Percentiles rank a stretch among this genome's conserved stretches.
Evolutionary conservation across 2,329 filamentous ascomycete genomes (phyloP).

Genomic region (Cercospora brassicicola): DNA sequence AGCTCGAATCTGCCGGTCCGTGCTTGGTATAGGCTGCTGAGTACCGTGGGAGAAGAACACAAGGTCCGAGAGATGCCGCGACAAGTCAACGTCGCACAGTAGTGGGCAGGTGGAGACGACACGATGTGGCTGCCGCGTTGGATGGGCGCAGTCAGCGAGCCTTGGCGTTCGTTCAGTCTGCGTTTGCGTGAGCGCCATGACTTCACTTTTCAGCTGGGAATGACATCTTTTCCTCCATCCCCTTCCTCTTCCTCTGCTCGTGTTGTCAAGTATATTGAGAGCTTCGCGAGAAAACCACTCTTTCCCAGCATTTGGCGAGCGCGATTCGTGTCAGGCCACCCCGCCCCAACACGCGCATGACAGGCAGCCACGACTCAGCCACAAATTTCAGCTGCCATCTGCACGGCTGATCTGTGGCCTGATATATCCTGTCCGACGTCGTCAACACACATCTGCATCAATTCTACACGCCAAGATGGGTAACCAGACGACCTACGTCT

Average conservation of each 20-base stretch:
- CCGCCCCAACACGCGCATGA: neutral
- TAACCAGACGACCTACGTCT: slow-evolving; percentile 21
- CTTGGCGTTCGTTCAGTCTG: slow-evolving; percentile 2
- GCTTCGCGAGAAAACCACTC: neutral
- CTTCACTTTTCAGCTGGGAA: neutral
- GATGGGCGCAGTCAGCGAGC: neutral
- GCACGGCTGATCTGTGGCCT: slow-evolving; percentile 5
- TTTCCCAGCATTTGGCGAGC: neutral
- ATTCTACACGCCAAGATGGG: slow-evolving; percentile 6
- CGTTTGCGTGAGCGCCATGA: neutral
- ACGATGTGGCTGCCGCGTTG: neutral
- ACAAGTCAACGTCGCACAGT: neutral
- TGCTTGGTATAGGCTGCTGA: neutral
- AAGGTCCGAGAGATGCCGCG: neutral
- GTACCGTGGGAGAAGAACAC: neutral
- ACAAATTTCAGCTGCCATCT: slow-evolving; percentile 7
- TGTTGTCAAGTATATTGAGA: neutral
- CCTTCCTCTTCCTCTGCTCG: neutral
- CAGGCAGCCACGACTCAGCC: slow-evolving; percentile 11
- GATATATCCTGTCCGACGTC: slow-evolving; percentile 3
- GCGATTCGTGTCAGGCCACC: neutral
- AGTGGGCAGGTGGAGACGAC: neutral
- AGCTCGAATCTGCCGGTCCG: neutral
- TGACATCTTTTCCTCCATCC: neutral
- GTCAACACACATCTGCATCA: neutral